phyloP scores from a whole-genome alignment of 2,329 filamentous ascomycete genomes.

The Cyanodermella asteris region DNA sequence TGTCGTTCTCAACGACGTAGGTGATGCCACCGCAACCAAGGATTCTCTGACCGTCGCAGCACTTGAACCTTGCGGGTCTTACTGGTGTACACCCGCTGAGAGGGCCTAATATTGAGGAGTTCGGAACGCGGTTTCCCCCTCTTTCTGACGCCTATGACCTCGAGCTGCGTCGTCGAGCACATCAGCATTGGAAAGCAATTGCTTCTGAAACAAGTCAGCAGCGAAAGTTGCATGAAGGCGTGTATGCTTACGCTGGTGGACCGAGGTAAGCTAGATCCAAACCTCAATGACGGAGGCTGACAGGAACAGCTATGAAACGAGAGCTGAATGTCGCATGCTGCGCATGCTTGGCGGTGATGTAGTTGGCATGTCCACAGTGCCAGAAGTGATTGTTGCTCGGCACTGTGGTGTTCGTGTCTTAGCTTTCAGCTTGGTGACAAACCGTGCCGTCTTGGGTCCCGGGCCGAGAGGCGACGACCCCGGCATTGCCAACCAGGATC shows the following conservation, averaged over 20 bases:
- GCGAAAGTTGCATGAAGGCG: slow-evolving; percentile 37
- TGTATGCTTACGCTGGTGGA: slow-evolving; percentile 43
- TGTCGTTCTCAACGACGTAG: slow-evolving; percentile 40
- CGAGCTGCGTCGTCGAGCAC: slow-evolving; percentile 32
- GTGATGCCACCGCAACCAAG: slow-evolving; percentile 9
- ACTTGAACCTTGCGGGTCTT: slow-evolving; percentile 41
- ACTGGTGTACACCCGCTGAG: slow-evolving; percentile 38
- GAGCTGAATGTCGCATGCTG: slow-evolving; percentile 8
- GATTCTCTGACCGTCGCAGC: slow-evolving; percentile 22
- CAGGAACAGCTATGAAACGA: slow-evolving; percentile 6
- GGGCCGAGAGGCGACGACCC: slow-evolving; percentile 35
- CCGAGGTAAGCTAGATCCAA: slow-evolving; percentile 26
- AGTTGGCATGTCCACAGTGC: slow-evolving; percentile 51
- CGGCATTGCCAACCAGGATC: slow-evolving; percentile 27
- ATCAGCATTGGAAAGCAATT: slow-evolving; percentile 33
- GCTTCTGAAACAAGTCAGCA: slow-evolving; percentile 20
- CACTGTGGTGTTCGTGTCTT: slow-evolving; percentile 41
- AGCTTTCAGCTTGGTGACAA: slow-evolving; percentile 45
- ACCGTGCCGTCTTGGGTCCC: slow-evolving; percentile 37
- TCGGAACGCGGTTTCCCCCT: slow-evolving; percentile 40
- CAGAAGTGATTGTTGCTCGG: slow-evolving; percentile 43
- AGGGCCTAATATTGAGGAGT: slow-evolving; percentile 39
- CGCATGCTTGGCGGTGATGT: slow-evolving; percentile 38
- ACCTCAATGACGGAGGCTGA: slow-evolving; percentile 6
- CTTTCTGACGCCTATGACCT: slow-evolving; percentile 46